Conservation (phyloP, 2,329 filamentous ascomycete species). For the Botrytis medusae region DNA sequence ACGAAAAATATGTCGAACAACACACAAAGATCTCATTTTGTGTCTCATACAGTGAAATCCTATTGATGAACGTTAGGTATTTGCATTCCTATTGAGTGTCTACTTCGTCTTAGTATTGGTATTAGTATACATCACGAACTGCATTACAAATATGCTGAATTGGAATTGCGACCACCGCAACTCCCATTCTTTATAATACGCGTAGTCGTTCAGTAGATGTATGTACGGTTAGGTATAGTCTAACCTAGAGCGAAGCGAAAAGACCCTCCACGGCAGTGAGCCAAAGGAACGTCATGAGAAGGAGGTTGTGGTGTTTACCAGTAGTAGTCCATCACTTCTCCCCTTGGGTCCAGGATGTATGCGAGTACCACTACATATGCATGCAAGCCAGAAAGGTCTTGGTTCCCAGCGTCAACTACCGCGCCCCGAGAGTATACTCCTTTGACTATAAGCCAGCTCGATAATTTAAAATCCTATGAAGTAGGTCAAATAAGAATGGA, state of each 20-base stretch:
- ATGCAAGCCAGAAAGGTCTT: neutral
- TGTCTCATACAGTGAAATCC: neutral
- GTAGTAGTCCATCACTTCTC: neutral
- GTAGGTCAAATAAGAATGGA: neutral
- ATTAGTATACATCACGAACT: neutral
- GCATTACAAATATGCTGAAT: neutral
- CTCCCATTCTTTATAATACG: neutral
- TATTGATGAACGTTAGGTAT: neutral
- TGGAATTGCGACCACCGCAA: too few relatives aligned
- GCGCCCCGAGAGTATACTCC: neutral
- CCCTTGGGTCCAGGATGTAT: neutral
- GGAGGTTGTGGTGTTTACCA: neutral
- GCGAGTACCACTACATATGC: slow-evolving; percentile 1
- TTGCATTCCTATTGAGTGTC: neutral
- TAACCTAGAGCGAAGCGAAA: neutral
- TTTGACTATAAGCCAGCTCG: neutral
- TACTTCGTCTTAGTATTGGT: neutral
- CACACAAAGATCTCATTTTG: neutral
- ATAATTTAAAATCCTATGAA: neutral
- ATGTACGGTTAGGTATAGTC: neutral
- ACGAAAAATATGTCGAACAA: neutral
- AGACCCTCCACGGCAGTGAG: neutral
- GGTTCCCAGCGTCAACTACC: neutral
- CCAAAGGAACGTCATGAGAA: neutral
- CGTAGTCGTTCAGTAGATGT: neutral